Conservation (phyloP, 768 basidiomycete species). For the Kwoniella newhampshirensis region DNA sequence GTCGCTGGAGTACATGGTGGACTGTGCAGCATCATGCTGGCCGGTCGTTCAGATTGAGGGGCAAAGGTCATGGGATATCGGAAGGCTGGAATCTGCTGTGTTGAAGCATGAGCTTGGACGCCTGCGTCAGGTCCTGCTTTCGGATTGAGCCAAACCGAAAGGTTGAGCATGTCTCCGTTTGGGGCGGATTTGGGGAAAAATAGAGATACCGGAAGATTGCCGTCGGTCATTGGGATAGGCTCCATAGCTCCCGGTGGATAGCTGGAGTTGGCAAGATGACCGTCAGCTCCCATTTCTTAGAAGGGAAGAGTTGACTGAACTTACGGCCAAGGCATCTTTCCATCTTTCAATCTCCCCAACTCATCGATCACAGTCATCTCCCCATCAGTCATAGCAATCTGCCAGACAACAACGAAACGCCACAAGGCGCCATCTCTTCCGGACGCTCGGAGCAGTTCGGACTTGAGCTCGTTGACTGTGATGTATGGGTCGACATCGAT, state of each 20-base stretch:
- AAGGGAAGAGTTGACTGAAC: no score
- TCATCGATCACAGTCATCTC: conserved; percentile 49
- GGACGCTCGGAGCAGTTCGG: conserved; percentile 32
- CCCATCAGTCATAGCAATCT: conserved; percentile 47
- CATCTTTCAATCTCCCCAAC: conserved; percentile 42
- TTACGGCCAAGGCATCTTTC: conserved; percentile 52
- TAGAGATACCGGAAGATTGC: conserved; percentile 22
- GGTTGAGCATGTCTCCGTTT: conserved; percentile 36
- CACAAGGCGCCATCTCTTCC: conserved; percentile 20
- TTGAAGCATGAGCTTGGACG: background rate
- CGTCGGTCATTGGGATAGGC: conserved; percentile 32
- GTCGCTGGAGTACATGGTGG: conserved; percentile 7
- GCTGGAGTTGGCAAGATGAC: conserved; percentile 15
- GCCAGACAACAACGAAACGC: conserved; percentile 38
- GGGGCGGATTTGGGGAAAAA: conserved; percentile 39
- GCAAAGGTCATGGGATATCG: conserved; percentile 36
- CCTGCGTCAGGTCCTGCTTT: conserved; percentile 3
- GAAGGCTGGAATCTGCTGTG: conserved; percentile 28
- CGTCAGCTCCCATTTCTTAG: background rate
- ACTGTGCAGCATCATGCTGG: background rate
- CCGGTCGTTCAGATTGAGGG: background rate
- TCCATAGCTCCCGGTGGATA: conserved; percentile 47
- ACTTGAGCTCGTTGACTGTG: conserved; percentile 41
- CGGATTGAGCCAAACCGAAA: conserved; percentile 47
- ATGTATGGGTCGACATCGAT: conserved; percentile 32